A percentile compares a stretch with the other conserved stretches of the same genome.
phyloP scores from a whole-genome alignment of 2,329 filamentous ascomycete species.

The Fusarium anthophilum region DNA sequence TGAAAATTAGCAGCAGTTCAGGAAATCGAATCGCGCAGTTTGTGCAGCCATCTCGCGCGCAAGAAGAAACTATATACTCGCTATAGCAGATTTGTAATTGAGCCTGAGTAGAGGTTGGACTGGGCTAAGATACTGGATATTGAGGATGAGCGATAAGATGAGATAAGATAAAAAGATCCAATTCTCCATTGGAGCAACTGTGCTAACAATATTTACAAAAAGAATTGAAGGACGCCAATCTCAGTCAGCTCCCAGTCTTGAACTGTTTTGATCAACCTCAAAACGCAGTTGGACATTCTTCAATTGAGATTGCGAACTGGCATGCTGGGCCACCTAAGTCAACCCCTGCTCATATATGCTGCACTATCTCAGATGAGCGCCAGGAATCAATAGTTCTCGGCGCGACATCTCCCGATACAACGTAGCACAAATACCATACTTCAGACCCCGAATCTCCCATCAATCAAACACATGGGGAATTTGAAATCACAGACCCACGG shows the following conservation, averaged over 20 bases:
- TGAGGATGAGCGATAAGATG: neutral
- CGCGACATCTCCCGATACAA: neutral
- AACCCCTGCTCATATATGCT: neutral
- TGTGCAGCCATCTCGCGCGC: rapidly evolving
- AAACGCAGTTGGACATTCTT: neutral
- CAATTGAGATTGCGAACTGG: neutral
- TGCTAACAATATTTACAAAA: neutral
- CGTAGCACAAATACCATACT: neutral
- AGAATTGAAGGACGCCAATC: rapidly evolving
- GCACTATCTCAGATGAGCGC: neutral
- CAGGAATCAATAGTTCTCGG: neutral
- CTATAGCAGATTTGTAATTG: neutral
- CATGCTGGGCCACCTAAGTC: neutral
- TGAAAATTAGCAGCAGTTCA: rapidly evolving
- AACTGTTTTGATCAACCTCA: too few species aligned
- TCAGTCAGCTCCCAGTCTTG: neutral
- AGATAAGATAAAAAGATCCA: rapidly evolving
- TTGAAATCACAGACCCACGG: neutral
- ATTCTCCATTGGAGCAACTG: neutral
- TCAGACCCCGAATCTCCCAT: neutral
- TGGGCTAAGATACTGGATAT: rapidly evolving
- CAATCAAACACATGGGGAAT: neutral
- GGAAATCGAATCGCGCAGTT: rapidly evolving
- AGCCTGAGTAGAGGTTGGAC: rapidly evolving
- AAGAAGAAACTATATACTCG: neutral